Conservation (phyloP, 1,284 basidiomycete species). For the Coniophora puteana region DNA sequence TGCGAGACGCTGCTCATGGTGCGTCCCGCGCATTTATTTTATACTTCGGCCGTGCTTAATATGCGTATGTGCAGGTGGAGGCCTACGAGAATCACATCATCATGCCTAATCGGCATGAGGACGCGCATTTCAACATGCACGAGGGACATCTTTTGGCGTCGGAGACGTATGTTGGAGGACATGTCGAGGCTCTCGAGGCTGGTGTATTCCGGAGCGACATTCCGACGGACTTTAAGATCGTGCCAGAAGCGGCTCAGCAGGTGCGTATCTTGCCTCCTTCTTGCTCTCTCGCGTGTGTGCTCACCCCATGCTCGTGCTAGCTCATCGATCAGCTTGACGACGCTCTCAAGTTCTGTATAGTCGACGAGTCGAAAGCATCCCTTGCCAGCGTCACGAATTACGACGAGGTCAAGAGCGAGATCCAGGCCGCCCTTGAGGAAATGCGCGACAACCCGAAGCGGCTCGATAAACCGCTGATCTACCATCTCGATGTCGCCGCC, state of each 20-base stretch:
- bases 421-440: constrained; percentile 76
- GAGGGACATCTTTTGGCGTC: constrained; percentile 95
- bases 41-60: constrained; percentile 6
- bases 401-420: constrained; percentile 85
- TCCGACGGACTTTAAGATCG: constrained; percentile 92
- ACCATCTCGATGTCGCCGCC: constrained; percentile 98
- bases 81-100: constrained; percentile 91
- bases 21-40: constrained; percentile 19
- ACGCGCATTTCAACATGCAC: constrained; percentile 89
- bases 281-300: no score
- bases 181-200: constrained; percentile 97
- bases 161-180: constrained; percentile 98
- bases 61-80: constrained; percentile 72
- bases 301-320: constrained; percentile 35
- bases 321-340: constrained; percentile 94
- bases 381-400: constrained; percentile 94
- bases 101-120: constrained; percentile 98
- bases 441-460: constrained; percentile 92
- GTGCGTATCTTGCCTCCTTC: constrained; percentile 36
- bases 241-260: constrained; percentile 83
- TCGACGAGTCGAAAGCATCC: constrained; percentile 81
- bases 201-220: constrained; percentile 99
- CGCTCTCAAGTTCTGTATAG: constrained; percentile 87
- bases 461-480: constrained; percentile 92
- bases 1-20: constrained; percentile 99